phyloP scores from a whole-genome alignment of 768 basidiomycete species.

The Tricholoma bakamatsutake region DNA sequence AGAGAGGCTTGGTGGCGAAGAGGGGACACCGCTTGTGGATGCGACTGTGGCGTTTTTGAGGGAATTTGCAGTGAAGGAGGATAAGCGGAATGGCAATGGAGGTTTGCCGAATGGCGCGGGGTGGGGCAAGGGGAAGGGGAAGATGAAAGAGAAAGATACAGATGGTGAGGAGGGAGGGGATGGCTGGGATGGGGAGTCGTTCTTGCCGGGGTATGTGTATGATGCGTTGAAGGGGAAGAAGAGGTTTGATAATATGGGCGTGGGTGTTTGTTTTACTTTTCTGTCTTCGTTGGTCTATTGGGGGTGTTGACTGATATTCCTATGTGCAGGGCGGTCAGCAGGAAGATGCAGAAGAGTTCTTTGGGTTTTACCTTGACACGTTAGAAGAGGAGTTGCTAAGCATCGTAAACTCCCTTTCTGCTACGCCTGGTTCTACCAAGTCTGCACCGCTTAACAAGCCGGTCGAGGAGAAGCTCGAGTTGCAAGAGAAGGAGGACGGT shows the following conservation, averaged over 20 bases:
- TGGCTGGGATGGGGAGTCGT: slow-evolving; percentile 54
- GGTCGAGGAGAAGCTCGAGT: slow-evolving; percentile 35
- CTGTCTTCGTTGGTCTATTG: neutral
- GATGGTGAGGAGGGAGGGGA: slow-evolving; percentile 33
- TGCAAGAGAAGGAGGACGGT: slow-evolving; percentile 46
- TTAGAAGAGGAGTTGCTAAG: slow-evolving; percentile 86
- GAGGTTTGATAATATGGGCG: slow-evolving; percentile 89
- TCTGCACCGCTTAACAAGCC: slow-evolving; percentile 13
- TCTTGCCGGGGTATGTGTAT: slow-evolving; percentile 83
- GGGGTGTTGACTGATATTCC: neutral
- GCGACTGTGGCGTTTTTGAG: slow-evolving; percentile 70
- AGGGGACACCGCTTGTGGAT: slow-evolving; percentile 51
- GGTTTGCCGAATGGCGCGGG: slow-evolving; percentile 15
- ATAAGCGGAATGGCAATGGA: slow-evolving; percentile 18
- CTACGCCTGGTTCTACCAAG: slow-evolving; percentile 28
- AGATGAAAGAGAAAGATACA: slow-evolving; percentile 26
- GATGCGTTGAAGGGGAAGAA: slow-evolving; percentile 93
- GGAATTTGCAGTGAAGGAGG: slow-evolving; percentile 50
- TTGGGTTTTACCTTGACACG: slow-evolving; percentile 95
- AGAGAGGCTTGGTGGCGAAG: slow-evolving; percentile 13
- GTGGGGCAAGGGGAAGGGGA: slow-evolving; percentile 25
- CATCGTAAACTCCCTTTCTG: slow-evolving; percentile 42
- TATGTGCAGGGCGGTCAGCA: slow-evolving; percentile 74
- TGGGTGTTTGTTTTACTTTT: slow-evolving; percentile 30
- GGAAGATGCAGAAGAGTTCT: slow-evolving; percentile 97